A percentile compares a stretch with the other conserved stretches of the same genome.
Conservation (phyloP, 2,329 filamentous ascomycete species). For the Pestalotiopsis sp. region DNA sequence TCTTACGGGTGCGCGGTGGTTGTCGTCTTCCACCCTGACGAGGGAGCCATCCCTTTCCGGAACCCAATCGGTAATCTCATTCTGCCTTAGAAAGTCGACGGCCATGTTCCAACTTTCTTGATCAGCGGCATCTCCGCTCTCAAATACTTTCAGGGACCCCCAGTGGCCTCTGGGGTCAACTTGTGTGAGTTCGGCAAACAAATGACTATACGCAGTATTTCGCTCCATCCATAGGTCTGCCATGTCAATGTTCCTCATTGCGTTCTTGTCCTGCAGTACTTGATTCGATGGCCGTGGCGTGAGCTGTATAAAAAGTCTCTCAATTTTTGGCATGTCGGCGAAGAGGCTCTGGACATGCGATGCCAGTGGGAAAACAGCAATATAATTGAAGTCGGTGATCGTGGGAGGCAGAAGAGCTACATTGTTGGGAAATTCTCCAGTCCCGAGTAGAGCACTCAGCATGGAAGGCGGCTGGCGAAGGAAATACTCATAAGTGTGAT, state of each 20-base stretch:
- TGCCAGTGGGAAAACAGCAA: conserved; percentile 67
- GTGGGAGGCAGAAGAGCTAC: conserved; percentile 37
- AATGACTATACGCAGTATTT: conserved; percentile 47
- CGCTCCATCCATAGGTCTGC: conserved; percentile 55
- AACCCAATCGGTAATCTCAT: conserved; percentile 39
- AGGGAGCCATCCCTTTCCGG: conserved; percentile 47
- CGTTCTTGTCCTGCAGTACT: conserved; percentile 34
- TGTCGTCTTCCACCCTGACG: conserved; percentile 27
- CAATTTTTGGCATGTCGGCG: conserved; percentile 47
- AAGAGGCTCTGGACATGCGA: conserved; percentile 57
- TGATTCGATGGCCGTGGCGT: conserved; percentile 34
- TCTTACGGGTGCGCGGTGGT: conserved; percentile 13
- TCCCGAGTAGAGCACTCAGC: conserved; percentile 50
- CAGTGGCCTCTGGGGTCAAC: conserved; percentile 33
- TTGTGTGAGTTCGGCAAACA: conserved; percentile 39
- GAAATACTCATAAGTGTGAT: conserved; percentile 72
- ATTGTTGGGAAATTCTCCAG: conserved; percentile 38
- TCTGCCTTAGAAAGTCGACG: conserved; percentile 35
- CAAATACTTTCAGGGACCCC: conserved; percentile 45
- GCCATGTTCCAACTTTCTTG: conserved; percentile 45
- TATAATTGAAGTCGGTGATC: conserved; percentile 55
- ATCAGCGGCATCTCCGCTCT: conserved; percentile 49
- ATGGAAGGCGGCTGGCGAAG: conserved; percentile 63
- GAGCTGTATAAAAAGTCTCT: conserved; percentile 55
- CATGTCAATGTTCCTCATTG: conserved; percentile 39